These are phyloP conservation scores for Synura sp. DNA, from an alignment of 352 stramenopile genomes.

Conservation along the genomic window DNA sequence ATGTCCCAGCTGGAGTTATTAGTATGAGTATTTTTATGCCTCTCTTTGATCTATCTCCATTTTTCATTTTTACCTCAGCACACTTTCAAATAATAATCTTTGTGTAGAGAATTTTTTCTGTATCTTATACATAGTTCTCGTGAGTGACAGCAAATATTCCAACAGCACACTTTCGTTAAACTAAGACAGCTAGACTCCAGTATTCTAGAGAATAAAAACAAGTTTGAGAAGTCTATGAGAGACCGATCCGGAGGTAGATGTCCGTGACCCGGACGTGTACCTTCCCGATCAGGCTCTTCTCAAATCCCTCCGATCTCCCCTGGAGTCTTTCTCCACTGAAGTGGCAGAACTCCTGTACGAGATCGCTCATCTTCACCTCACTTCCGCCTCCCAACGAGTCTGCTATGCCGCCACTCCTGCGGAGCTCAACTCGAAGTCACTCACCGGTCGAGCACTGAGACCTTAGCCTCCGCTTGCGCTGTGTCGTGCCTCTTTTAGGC, in stretches of 20 bases:
- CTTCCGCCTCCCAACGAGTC: background rate
- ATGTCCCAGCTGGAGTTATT: no score
- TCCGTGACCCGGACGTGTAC: background rate
- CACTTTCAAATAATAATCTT: no score
- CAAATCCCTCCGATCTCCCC: background rate
- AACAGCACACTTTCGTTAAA: no score
- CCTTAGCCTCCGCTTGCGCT: background rate
- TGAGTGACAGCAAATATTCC: no score
- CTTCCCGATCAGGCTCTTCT: background rate
- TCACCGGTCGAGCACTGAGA: background rate
- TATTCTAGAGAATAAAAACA: no score
- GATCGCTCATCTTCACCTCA: background rate
- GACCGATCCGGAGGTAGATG: background rate
- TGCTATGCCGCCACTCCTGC: slow-evolving; percentile 7
- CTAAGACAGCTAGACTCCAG: no score
- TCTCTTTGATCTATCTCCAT: no score
- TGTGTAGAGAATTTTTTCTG: no score
- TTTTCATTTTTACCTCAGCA: no score
- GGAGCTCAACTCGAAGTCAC: background rate
- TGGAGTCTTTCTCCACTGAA: background rate
- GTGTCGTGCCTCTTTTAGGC: background rate
- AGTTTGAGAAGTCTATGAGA: slow-evolving; percentile 1
- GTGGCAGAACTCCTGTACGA: background rate
- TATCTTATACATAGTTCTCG: no score
- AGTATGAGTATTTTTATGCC: no score